Percentiles rank a stretch among this genome's conserved stretches.
phyloP scores from a whole-genome alignment of 495 filamentous ascomycete genomes.

The Annulohypoxylon maeteangense region DNA sequence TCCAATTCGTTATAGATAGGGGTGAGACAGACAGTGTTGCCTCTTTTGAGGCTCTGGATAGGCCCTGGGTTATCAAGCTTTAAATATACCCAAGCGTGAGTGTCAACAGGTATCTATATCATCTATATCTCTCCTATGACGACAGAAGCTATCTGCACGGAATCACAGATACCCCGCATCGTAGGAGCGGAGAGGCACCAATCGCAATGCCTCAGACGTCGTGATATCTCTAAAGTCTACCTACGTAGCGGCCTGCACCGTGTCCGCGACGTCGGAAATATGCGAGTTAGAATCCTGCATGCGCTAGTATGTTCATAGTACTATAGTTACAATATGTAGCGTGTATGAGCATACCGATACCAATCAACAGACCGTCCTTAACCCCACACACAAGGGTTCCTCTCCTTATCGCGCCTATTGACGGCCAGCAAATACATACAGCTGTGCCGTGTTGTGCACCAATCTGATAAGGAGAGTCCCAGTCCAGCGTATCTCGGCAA shows the following conservation, averaged over 20 bases:
- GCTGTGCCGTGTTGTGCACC: slow-evolving; percentile 11
- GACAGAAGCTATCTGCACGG: not conserved
- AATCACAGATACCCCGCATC: slow-evolving; percentile 30
- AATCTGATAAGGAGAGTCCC: slow-evolving; percentile 31
- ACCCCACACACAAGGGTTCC: slow-evolving; percentile 28
- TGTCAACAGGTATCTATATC: not conserved
- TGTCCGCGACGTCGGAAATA: slow-evolving; percentile 8
- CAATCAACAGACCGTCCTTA: slow-evolving; percentile 1
- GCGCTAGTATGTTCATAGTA: not conserved
- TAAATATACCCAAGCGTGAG: not conserved
- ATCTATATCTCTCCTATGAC: slow-evolving; percentile 6
- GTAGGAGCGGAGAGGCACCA: slow-evolving; percentile 22
- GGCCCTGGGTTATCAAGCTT: not conserved
- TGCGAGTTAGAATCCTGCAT: not conserved
- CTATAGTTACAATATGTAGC: slow-evolving; percentile 7
- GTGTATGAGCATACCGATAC: slow-evolving; percentile 8
- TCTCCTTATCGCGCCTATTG: slow-evolving; percentile 31
- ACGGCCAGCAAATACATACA: not conserved
- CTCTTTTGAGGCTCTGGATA: not conserved
- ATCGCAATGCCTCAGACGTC: slow-evolving; percentile 11
- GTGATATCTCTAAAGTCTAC: slow-evolving; percentile 22
- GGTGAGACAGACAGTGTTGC: too few relatives aligned
- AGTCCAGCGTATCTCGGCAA: slow-evolving; percentile 25
- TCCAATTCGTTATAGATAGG: not conserved
- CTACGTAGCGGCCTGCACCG: slow-evolving; percentile 19